Percentiles rank a stretch among this genome's conserved stretches.
Conservation (phyloP, 805 yeast species). For the Wickerhamomyces alni region DNA sequence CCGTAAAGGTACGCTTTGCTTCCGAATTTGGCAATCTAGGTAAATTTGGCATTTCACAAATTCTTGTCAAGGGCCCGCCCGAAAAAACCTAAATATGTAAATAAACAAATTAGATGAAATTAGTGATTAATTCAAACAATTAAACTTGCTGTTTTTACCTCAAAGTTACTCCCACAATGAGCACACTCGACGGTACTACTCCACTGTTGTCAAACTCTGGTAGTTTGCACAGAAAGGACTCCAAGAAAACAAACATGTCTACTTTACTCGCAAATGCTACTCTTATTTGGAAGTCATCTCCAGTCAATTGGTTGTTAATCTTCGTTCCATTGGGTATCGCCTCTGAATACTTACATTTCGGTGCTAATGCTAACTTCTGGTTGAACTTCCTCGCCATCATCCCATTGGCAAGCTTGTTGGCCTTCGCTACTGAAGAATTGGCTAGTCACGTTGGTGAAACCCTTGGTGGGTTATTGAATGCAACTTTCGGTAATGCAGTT, state of each 20-base stretch:
- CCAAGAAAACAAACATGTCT: conserved; percentile 1
- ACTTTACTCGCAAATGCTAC: conserved; percentile 20
- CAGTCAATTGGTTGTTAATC: conserved; percentile 67
- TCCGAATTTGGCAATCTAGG: too few species aligned
- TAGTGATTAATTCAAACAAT: too few species aligned
- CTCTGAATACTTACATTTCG: conserved; percentile 57
- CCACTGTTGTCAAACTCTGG: conserved; percentile 4
- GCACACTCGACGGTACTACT: not conserved
- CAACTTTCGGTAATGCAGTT: conserved; percentile 97
- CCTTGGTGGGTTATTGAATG: conserved; percentile 88
- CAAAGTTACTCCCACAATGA: not conserved
- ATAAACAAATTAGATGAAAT: too few species aligned
- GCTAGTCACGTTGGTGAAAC: conserved; percentile 88
- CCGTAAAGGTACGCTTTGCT: too few species aligned
- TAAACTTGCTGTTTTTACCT: too few species aligned
- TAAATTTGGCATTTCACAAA: too few species aligned
- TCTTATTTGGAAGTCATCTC: conserved; percentile 45
- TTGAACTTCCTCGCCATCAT: conserved; percentile 86
- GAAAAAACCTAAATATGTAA: too few species aligned
- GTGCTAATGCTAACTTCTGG: conserved; percentile 52
- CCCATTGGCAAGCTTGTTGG: conserved; percentile 85
- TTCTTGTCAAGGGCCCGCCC: too few species aligned
- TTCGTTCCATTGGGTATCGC: conserved; percentile 87
- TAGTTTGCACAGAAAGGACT: conserved; percentile 2
- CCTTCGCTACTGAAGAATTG: conserved; percentile 90